A percentile compares a stretch with the other conserved stretches of the same genome.
Evolutionary conservation across 208 protist species (phyloP).

Genomic region (Leishmania aethiopica): DNA sequence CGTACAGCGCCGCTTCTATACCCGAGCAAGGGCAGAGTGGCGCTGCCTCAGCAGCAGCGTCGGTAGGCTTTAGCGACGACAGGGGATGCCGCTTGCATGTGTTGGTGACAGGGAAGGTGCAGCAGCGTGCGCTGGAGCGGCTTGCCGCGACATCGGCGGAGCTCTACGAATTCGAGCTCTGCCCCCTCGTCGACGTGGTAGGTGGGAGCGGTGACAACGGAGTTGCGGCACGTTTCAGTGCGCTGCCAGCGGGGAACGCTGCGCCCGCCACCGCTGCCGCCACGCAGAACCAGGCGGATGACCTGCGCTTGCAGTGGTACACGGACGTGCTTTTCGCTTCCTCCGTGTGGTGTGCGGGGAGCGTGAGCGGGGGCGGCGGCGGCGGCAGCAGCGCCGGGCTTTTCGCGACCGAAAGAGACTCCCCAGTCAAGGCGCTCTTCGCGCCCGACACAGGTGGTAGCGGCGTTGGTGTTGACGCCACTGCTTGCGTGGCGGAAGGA

Average conservation of each 20-base stretch:
- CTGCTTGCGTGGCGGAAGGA: slow-evolving; percentile 2
- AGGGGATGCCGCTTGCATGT: background rate
- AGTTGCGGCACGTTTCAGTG: background rate
- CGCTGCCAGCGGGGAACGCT: background rate
- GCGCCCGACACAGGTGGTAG: background rate
- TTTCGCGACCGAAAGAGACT: background rate
- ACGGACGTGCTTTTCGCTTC: slow-evolving; percentile 23
- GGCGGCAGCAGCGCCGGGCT: background rate
- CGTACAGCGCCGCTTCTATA: background rate
- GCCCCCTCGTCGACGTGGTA: slow-evolving; percentile 3
- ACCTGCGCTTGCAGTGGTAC: slow-evolving; percentile 24
- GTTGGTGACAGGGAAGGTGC: slow-evolving; percentile 8
- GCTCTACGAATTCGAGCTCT: slow-evolving; percentile 21
- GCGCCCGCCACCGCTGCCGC: background rate
- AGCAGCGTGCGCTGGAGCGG: background rate
- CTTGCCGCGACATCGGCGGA: slow-evolving; percentile 13
- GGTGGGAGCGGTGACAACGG: background rate
- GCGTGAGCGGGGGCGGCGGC: background rate
- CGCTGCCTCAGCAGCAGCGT: background rate
- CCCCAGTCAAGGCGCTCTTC: background rate
- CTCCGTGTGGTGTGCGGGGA: slow-evolving; percentile 11
- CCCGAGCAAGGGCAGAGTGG: background rate
- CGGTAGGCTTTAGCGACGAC: background rate
- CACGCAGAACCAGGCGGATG: slow-evolving; percentile 6
- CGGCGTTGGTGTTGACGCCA: background rate